These are phyloP conservation scores for Glycine latifolia DNA, from an alignment of 306 rosid genomes.

Conservation along the genomic window DNA sequence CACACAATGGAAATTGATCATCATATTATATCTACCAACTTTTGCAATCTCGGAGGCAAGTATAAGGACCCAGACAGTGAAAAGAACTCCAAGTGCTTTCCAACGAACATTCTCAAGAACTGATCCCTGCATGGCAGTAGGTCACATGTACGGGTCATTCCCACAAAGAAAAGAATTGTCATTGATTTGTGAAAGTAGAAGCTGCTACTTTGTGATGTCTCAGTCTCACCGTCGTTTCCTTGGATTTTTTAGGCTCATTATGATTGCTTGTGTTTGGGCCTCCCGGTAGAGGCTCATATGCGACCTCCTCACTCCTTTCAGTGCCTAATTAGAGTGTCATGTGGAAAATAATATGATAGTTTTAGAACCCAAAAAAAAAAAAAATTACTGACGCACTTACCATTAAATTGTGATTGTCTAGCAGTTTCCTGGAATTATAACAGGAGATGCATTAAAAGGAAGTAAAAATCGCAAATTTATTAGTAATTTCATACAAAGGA, in stretches of 20 bases:
- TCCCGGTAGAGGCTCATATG: constrained; percentile 46
- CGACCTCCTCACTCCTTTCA: constrained; percentile 21
- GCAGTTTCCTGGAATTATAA: constrained; percentile 59
- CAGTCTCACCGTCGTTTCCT: background rate
- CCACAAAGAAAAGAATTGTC: background rate
- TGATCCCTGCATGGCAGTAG: constrained; percentile 51
- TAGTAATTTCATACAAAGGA: background rate
- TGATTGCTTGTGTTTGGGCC: constrained; percentile 53
- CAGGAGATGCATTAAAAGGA: constrained; percentile 14
- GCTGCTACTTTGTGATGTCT: no score
- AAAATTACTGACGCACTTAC: background rate
- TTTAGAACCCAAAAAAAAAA: background rate
- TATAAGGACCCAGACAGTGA: constrained; percentile 58
- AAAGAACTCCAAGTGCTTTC: constrained; percentile 57
- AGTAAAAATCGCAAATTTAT: background rate
- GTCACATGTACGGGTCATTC: no score
- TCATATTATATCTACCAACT: background rate
- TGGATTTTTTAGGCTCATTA: background rate
- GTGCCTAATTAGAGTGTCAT: background rate
- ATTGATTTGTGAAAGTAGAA: no score
- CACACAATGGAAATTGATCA: background rate
- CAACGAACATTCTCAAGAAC: constrained; percentile 49
- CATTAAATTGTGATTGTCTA: constrained; percentile 43
- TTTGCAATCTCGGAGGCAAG: constrained; percentile 27
- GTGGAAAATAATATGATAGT: background rate